phyloP scores from a whole-genome alignment of 441 rosid genomes.

The Adansonia madagascariensis region DNA sequence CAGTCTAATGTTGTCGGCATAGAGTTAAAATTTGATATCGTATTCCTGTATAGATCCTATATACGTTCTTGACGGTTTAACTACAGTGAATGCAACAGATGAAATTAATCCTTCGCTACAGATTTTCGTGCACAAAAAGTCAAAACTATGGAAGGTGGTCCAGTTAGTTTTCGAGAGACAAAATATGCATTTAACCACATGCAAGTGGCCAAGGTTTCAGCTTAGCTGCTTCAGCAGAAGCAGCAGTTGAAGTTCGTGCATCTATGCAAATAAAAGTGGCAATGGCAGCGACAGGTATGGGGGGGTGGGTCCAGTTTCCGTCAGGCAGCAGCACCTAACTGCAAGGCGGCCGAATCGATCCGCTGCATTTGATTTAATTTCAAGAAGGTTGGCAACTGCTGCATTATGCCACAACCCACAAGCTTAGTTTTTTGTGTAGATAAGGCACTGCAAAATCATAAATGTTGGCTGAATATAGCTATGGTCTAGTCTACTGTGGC shows the following conservation, averaged over 20 bases:
- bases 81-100: conserved; percentile 4
- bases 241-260: background rate
- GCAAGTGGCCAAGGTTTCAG: background rate
- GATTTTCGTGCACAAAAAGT: conserved; percentile 1
- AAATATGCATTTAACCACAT: background rate
- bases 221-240: background rate
- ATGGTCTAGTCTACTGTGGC: background rate
- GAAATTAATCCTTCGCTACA: background rate
- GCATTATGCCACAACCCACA: background rate
- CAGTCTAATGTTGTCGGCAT: background rate
- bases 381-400: background rate
- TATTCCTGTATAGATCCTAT: background rate
- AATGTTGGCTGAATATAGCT: background rate
- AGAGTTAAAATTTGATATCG: background rate
- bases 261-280: background rate
- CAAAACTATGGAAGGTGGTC: conserved; percentile 12
- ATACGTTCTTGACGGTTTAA: background rate
- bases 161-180: background rate
- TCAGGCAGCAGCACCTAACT: background rate
- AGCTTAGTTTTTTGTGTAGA: conserved; percentile 6
- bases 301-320: background rate
- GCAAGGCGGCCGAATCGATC: conserved; percentile 14
- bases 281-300: background rate
- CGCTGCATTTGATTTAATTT: background rate
- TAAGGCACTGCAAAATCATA: conserved; percentile 7